These are phyloP conservation scores for Dendrocalamus sinicus DNA, from an alignment of 176 grass and related monocot species.

Conservation along the genomic window DNA sequence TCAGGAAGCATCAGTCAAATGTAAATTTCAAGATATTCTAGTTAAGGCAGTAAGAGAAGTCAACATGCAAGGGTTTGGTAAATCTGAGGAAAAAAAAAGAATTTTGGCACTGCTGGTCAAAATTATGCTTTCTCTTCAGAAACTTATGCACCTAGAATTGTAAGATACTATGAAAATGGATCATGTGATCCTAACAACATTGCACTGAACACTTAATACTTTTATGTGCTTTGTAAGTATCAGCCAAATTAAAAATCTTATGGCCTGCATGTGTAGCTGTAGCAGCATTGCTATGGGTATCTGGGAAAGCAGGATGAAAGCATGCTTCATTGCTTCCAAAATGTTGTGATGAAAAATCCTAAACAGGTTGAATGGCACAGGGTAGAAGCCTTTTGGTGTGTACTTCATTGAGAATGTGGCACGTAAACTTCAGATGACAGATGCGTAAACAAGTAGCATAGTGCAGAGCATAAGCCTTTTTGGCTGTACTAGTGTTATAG, in stretches of 20 bases:
- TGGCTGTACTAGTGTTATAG: neutral
- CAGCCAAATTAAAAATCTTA: neutral
- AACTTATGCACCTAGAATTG: neutral
- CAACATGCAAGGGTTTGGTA: neutral
- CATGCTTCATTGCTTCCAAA: conserved; percentile 26
- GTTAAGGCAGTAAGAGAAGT: neutral
- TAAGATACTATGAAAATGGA: neutral
- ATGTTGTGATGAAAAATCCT: neutral
- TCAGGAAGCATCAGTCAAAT: neutral
- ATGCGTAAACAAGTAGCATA: neutral
- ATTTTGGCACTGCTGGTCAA: neutral
- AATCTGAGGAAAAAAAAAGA: neutral
- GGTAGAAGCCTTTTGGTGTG: neutral
- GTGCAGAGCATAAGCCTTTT: neutral
- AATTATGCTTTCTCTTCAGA: neutral
- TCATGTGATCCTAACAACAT: neutral
- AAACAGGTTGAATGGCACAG: neutral
- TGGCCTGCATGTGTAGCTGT: neutral
- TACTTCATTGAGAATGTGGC: conserved; percentile 3
- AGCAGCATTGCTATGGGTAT: neutral
- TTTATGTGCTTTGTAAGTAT: neutral
- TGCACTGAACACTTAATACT: neutral
- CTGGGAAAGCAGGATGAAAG: conserved; percentile 16
- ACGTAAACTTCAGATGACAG: neutral
- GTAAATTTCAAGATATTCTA: conserved; percentile 30